phyloP scores from a whole-genome alignment of 305 asterid genomes.

The Fraxinus platypoda region DNA sequence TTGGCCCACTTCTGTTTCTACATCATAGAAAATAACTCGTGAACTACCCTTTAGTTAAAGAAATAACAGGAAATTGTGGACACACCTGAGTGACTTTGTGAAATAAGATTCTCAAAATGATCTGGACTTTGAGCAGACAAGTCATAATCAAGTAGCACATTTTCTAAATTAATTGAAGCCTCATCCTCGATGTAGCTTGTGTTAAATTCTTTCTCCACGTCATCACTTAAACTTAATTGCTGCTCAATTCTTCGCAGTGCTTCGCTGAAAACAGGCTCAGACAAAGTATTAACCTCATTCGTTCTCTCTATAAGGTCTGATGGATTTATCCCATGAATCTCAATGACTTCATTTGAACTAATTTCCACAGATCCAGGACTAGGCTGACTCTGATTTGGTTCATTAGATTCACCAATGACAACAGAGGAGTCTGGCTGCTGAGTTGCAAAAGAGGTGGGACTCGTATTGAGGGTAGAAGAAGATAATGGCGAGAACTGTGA shows the following conservation, averaged over 20 bases:
- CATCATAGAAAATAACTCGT: neutral
- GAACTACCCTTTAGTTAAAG: neutral
- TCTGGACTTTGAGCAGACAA: constrained; percentile 45
- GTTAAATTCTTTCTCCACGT: constrained; percentile 40
- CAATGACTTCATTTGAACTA: constrained; percentile 44
- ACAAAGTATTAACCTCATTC: constrained; percentile 46
- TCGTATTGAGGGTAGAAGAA: constrained; percentile 47
- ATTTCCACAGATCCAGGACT: constrained; percentile 76
- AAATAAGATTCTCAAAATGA: constrained; percentile 37
- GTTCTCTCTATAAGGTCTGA: constrained; percentile 32
- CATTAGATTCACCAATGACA: constrained; percentile 53
- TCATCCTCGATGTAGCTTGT: constrained; percentile 41
- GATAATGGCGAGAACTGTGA: constrained; percentile 53
- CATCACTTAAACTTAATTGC: constrained; percentile 78
- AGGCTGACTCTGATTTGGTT: constrained; percentile 40
- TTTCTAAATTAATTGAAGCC: constrained; percentile 43
- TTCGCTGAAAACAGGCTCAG: constrained; percentile 47
- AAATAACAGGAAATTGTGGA: constrained; percentile 7
- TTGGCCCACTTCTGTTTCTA: constrained; percentile 14
- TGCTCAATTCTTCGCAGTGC: constrained; percentile 75
- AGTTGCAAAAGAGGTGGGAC: constrained; percentile 52
- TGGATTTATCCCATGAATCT: constrained; percentile 29
- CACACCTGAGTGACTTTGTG: constrained; percentile 41
- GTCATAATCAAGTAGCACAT: constrained; percentile 38
- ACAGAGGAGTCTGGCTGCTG: constrained; percentile 54